A percentile compares a stretch with the other conserved stretches of the same genome.
Conservation (phyloP, 192 early-diverging fungal species). For the Gigaspora rosea region DNA sequence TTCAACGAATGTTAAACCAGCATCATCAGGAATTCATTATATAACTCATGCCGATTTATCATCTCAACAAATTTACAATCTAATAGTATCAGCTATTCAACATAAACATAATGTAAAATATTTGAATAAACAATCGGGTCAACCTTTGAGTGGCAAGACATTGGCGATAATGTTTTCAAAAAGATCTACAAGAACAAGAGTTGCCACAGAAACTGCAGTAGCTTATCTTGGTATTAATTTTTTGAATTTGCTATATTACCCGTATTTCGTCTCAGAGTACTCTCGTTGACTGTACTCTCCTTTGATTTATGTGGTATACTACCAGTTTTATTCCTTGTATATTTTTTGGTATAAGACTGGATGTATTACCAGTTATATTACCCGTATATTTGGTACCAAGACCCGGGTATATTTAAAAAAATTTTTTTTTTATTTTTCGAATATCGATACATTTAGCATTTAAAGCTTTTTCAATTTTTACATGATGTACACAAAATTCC, state of each 20-base stretch:
- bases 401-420: no score
- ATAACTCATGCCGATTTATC: constrained; percentile 83
- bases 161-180: constrained; percentile 95
- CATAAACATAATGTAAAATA: constrained; percentile 76
- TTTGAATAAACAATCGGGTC: constrained; percentile 49
- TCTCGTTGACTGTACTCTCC: neutral
- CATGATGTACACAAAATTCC: no score
- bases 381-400: no score
- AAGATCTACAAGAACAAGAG: constrained; percentile 92
- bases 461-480: no score
- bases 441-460: no score
- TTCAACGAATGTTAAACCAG: neutral
- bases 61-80: constrained; percentile 70
- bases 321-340: no score
- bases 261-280: neutral
- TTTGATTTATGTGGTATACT: no score
- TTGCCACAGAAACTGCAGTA: constrained; percentile 90
- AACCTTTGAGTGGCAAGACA: constrained; percentile 78
- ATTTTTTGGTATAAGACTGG: no score
- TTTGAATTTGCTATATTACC: neutral
- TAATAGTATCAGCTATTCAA: constrained; percentile 78
- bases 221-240: constrained; percentile 67
- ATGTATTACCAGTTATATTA: no score
- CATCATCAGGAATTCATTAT: constrained; percentile 54
- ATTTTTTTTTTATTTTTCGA: no score